Conservation (phyloP, 2,329 filamentous ascomycete genomes). For the Geosmithia putterillii region DNA sequence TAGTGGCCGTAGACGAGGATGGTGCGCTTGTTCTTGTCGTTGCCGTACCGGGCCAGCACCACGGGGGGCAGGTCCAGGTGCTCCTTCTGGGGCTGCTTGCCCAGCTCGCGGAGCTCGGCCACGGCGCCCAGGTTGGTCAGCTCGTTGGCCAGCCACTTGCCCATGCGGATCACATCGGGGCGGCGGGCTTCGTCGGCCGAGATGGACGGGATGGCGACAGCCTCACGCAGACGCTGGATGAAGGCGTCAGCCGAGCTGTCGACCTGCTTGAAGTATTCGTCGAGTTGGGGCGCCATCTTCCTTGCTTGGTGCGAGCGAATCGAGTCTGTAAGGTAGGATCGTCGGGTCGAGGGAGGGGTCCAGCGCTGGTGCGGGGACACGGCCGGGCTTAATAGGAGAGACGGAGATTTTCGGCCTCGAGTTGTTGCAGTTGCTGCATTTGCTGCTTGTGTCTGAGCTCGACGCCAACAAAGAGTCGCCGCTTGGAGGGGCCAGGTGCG, state of each 20-base stretch:
- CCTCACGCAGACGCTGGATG: slow-evolving; percentile 80
- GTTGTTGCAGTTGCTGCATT: not conserved
- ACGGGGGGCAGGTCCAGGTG: slow-evolving; percentile 86
- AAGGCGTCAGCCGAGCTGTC: slow-evolving; percentile 68
- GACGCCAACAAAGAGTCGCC: not conserved
- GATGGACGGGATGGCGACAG: slow-evolving; percentile 92
- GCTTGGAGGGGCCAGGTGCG: slow-evolving; percentile 19
- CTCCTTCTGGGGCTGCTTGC: slow-evolving; percentile 85
- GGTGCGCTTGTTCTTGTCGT: slow-evolving; percentile 83
- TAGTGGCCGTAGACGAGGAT: slow-evolving; percentile 98
- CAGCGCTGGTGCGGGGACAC: slow-evolving; percentile 7
- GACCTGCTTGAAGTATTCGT: slow-evolving; percentile 87
- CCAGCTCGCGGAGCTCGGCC: slow-evolving; percentile 76
- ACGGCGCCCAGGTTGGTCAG: slow-evolving; percentile 73
- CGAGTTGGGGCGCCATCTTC: slow-evolving; percentile 83
- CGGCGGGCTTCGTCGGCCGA: slow-evolving; percentile 84
- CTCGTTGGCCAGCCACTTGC: slow-evolving; percentile 75
- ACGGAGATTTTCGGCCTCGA: not conserved
- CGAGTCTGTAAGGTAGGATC: slow-evolving; percentile 39
- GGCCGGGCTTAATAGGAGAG: slow-evolving; percentile 7
- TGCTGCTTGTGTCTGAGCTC: not conserved
- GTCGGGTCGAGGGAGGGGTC: slow-evolving; percentile 8
- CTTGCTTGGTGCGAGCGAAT: slow-evolving; percentile 46
- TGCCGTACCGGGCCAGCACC: slow-evolving; percentile 83
- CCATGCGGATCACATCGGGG: slow-evolving; percentile 93